A percentile compares a stretch with the other conserved stretches of the same genome.
These are phyloP conservation scores for Pyrenochaeta sp. DNA, from an alignment of 2,329 filamentous ascomycete species.

Conservation along the genomic window DNA sequence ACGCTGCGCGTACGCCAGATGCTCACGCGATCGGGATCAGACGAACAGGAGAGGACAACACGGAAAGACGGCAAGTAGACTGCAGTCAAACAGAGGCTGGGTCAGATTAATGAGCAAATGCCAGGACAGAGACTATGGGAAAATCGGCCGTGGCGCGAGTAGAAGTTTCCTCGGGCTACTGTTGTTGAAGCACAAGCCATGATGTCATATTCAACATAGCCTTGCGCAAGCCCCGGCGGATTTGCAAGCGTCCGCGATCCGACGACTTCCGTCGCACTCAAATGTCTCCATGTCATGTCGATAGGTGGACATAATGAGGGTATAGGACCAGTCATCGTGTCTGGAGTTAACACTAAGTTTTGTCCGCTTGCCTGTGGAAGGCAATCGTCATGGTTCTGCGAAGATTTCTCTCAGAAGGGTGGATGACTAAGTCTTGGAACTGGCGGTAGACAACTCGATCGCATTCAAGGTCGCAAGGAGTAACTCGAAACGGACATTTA, in stretches of 20 bases:
- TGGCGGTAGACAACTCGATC: too few species aligned
- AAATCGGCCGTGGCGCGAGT: not conserved
- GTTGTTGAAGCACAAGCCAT: slow-evolving; percentile 13
- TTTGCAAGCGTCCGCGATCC: slow-evolving; percentile 16
- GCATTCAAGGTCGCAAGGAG: too few species aligned
- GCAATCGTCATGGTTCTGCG: too few species aligned
- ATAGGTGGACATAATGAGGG: slow-evolving; percentile 3
- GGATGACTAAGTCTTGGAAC: too few species aligned
- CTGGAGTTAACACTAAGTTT: slow-evolving; percentile 4
- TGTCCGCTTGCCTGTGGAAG: slow-evolving; percentile 1
- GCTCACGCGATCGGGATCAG: slow-evolving; percentile 8
- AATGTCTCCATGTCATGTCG: slow-evolving; percentile 15
- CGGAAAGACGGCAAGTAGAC: slow-evolving; percentile 2
- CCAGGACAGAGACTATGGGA: slow-evolving; percentile 7
- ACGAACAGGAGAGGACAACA: slow-evolving; percentile 2
- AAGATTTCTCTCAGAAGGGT: too few species aligned
- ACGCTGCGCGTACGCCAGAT: slow-evolving; percentile 6
- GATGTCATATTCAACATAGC: slow-evolving; percentile 16
- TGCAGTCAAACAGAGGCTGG: slow-evolving; percentile 4
- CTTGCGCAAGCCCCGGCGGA: slow-evolving; percentile 9
- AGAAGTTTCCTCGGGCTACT: slow-evolving; percentile 14
- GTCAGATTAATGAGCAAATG: slow-evolving; percentile 5
- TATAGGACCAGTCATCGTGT: too few species aligned
- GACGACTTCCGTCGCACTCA: slow-evolving; percentile 5
- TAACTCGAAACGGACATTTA: too few species aligned